These are phyloP conservation scores for Botrytis paeoniae DNA, from an alignment of 2,329 filamentous ascomycete species.

Conservation along the genomic window DNA sequence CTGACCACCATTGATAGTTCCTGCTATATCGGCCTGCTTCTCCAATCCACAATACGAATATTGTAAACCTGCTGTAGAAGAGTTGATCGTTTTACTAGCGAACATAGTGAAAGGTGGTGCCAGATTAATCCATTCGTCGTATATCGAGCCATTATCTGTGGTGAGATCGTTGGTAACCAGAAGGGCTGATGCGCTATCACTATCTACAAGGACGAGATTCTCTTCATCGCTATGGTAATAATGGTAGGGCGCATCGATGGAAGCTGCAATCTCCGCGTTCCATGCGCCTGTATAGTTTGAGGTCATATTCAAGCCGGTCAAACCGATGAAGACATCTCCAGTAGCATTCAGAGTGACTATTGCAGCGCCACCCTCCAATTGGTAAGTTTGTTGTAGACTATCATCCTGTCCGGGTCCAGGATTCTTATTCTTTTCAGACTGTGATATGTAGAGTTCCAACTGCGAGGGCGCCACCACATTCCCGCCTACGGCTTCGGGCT, in stretches of 20 bases:
- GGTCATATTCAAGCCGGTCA: constrained; percentile 65
- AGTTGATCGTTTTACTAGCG: constrained; percentile 60
- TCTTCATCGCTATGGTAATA: constrained; percentile 47
- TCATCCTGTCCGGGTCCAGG: constrained; percentile 55
- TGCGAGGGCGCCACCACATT: constrained; percentile 58
- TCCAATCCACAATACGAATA: constrained; percentile 81
- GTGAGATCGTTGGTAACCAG: constrained; percentile 76
- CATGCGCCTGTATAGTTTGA: constrained; percentile 59
- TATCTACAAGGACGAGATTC: constrained; percentile 75
- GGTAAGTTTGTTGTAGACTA: constrained; percentile 27
- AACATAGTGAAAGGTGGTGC: constrained; percentile 74
- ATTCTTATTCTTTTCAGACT: constrained; percentile 56
- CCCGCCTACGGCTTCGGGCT: constrained; percentile 51
- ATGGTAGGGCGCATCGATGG: constrained; percentile 76
- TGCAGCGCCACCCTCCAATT: constrained; percentile 33
- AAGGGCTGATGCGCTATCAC: constrained; percentile 74
- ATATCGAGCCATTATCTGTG: constrained; percentile 46
- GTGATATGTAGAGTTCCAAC: constrained; percentile 75
- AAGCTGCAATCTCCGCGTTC: constrained; percentile 78
- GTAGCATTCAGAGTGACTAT: constrained; percentile 60
- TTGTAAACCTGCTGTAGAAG: constrained; percentile 64
- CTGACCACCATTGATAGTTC: constrained; percentile 48
- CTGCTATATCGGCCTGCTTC: constrained; percentile 60
- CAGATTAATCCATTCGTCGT: constrained; percentile 53
- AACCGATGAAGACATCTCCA: constrained; percentile 70